Conservation (phyloP, 176 grass and related monocot genomes). For the Tillandsia leiboldiana region DNA sequence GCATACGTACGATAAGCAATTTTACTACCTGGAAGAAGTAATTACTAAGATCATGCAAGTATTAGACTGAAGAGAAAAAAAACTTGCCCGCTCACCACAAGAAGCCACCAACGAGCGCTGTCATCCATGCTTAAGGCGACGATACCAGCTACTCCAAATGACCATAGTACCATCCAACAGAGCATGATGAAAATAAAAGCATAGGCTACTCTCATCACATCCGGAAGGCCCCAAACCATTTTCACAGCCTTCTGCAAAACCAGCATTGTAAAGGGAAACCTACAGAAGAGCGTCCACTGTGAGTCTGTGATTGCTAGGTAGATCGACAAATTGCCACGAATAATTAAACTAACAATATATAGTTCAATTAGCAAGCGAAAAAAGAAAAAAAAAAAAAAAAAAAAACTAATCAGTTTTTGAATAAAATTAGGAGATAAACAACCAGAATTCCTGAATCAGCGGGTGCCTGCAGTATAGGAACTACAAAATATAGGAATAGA, state of each 20-base stretch:
- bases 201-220: slow-evolving; percentile 74
- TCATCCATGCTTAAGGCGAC: slow-evolving; percentile 71
- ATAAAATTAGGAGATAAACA: background rate
- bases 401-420: background rate
- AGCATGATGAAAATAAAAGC: slow-evolving; percentile 78
- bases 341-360: background rate
- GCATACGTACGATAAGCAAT: background rate
- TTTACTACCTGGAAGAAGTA: background rate
- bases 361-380: background rate
- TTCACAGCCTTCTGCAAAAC: slow-evolving; percentile 85
- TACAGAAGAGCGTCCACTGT: slow-evolving; percentile 17
- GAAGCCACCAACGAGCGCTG: slow-evolving; percentile 88
- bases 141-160: slow-evolving; percentile 79
- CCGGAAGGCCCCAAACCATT: slow-evolving; percentile 77
- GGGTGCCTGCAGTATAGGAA: background rate
- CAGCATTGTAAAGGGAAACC: slow-evolving; percentile 98
- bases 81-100: slow-evolving; percentile 99
- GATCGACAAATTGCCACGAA: background rate
- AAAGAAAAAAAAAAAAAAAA: background rate
- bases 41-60: background rate
- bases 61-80: slow-evolving; percentile 19
- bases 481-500: no score
- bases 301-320: background rate
- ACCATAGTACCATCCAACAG: slow-evolving; percentile 93
- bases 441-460: background rate